phyloP scores from a whole-genome alignment of 148 eudicot genomes.

The Selenicereus undatus region DNA sequence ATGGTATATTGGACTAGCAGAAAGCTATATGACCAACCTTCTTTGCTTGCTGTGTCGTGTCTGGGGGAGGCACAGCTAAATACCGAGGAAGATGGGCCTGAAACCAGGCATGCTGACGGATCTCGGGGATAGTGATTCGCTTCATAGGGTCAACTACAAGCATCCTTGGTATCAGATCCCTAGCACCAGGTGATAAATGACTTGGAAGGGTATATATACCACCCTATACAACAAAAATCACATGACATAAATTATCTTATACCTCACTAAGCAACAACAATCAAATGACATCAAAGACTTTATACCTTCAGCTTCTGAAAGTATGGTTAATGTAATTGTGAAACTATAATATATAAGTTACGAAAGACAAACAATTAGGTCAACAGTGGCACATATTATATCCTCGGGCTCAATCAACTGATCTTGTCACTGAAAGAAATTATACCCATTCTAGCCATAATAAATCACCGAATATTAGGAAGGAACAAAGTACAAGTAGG shows the following conservation, averaged over 20 bases:
- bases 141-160: slow-evolving; percentile 96
- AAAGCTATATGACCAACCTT: slow-evolving; percentile 46
- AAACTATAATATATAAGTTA: neutral
- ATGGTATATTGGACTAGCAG: neutral
- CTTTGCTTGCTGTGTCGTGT: slow-evolving; percentile 84
- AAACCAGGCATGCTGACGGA: slow-evolving; percentile 86
- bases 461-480: neutral
- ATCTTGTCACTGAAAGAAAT: neutral
- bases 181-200: slow-evolving; percentile 84
- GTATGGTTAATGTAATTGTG: neutral
- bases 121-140: slow-evolving; percentile 87
- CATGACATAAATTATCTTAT: slow-evolving; percentile 6
- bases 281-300: too few species aligned
- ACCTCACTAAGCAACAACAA: too few species aligned
- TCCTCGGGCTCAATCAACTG: neutral
- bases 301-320: neutral
- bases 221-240: slow-evolving; percentile 42
- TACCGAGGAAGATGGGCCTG: slow-evolving; percentile 95
- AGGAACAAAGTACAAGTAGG: neutral
- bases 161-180: slow-evolving; percentile 95
- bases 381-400: neutral
- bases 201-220: slow-evolving; percentile 98
- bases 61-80: slow-evolving; percentile 94
- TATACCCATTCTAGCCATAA: neutral
- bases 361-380: neutral